Base-by-base conservation (phyloP, 2,329 filamentous ascomycete species). In the Stachybotrys chlorohalonatus region DNA sequence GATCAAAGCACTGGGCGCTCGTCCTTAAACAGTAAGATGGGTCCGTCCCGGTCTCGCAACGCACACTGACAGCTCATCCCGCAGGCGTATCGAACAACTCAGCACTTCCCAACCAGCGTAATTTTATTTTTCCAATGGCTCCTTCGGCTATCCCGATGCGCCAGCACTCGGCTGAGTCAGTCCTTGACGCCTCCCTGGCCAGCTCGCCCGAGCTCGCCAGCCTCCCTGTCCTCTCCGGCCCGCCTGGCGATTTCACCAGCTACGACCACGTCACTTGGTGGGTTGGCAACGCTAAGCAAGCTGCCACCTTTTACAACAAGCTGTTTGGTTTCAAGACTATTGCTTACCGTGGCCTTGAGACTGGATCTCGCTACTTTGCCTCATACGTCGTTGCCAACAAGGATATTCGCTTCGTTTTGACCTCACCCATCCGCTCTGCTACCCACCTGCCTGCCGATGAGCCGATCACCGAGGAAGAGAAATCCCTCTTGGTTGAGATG, bases 231-330 rank as follows among this genome's bases (percentile, higher is more conserved):
- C n/a, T 31, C 13, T 17, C n/a, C 4, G 24, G 17, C 47, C 70
- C 74, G 64, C 57, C 70, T 64, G 50, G 70, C 31, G 31, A 31
- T 13, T 36, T 51, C 49, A 51, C 17, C 15, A n/a, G 86, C 62
- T 92, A 91, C 67, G 86, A 91, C 71, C 86, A 92, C 68, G 81
- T 92, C 16, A 87, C 87, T 63, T 93, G 89, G 89, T 92, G 88
- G 72, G 89, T 93, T 11, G 88, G 88, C 62, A 94, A 94, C 66
- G 89, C 89, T 59, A 93, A 93, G 73, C 88, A 93, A 75, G 87
- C 88, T 1, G 89, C 89, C 32, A 79, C 84, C n/a, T 93, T 86
- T 73, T 93, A 92, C 71, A 83, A 85, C 62, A 83, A 84, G 6
- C 85, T 87, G 58, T 87, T 93, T 76, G 89, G 88, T 47, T 92